phyloP scores from a whole-genome alignment of 2,329 filamentous ascomycete species.

The Amauroascus verrucosus region DNA sequence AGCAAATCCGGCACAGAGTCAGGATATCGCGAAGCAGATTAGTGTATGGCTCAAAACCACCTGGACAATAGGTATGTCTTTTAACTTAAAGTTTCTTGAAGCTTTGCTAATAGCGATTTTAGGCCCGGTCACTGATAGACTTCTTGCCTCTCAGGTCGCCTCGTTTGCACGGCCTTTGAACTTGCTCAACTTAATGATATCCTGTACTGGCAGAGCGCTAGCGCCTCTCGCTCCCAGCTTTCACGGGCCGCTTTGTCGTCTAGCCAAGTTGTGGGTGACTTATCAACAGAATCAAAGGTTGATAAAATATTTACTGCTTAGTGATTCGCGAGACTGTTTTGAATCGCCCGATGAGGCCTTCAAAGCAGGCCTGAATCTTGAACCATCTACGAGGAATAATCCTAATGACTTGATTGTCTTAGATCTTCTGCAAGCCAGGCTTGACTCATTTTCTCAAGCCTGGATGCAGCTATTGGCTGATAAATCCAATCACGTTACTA shows the following conservation, averaged over 20 bases:
- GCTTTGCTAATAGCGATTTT: constrained; percentile 13
- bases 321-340: constrained; percentile 17
- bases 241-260: constrained; percentile 22
- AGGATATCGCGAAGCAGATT: constrained; percentile 58
- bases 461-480: constrained; percentile 37
- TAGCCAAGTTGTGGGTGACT: constrained; percentile 34
- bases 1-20: constrained; percentile 58
- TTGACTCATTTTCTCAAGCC: constrained; percentile 36
- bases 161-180: constrained; percentile 55
- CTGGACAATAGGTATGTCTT: constrained; percentile 63
- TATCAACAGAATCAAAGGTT: constrained; percentile 34
- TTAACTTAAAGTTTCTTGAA: neutral
- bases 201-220: constrained; percentile 51
- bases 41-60: constrained; percentile 71
- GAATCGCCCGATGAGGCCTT: neutral
- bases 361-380: constrained; percentile 16
- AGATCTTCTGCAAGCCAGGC: constrained; percentile 39
- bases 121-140: constrained; percentile 52
- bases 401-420: constrained; percentile 32
- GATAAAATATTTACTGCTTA: constrained; percentile 42
- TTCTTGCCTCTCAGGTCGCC: constrained; percentile 56
- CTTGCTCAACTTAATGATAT: constrained; percentile 57
- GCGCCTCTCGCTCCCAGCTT: constrained; percentile 18
- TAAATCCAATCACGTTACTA: constrained; percentile 38
- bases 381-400: constrained; percentile 23